Evolutionary conservation across 805 yeast species (phyloP), one percentile per base, ranked within the genome.

Genomic region (Phaffomyces thermotolerans): DNA sequence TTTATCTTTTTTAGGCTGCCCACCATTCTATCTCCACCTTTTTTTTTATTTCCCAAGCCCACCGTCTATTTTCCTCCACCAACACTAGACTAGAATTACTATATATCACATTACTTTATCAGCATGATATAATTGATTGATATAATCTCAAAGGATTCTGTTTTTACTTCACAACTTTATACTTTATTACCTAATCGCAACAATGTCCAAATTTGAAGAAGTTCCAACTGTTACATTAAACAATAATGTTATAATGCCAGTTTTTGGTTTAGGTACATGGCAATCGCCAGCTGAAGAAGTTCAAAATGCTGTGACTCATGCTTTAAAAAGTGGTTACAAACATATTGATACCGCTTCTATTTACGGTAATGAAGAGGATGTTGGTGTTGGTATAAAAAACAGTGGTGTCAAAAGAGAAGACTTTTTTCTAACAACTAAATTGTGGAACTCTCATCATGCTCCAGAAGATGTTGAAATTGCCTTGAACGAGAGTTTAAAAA

Each of bases 291-390:
- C 36, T 33, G 71, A 57, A 2, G 64, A 64, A 6, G 69, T 80
- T 4, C 45, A 57, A 13, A 62, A 66, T 1, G 58, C 75, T 34
- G 82, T 78, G 0, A 67, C 69, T 49, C 60, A 67, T 34, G 89
- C 87, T 3, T 68, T 83, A 47, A 60, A 67, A 32, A 63, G 56
- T 14, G 90, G 90, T 2, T 84, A 81, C 59, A 71, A 88, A 48
- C 88, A 78, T 52, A 65, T 84, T 44, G 90, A 84, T 57, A 65
- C 79, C 18, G 91, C 91, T 18, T 76, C 69, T 13, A 57, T 59
- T 12, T 84, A 84, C 63, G 62, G 65, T 8, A 84, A 83, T 62
- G 84, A 82, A 57, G 48, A 48, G 14, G 81, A 78, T 51, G 75
- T 75, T 6, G 77, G 76, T n/a, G 65, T 68, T 37, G 89, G 81